Conservation (phyloP, 1,139 yeast genomes). For the Debaryomyces subglobosus region DNA sequence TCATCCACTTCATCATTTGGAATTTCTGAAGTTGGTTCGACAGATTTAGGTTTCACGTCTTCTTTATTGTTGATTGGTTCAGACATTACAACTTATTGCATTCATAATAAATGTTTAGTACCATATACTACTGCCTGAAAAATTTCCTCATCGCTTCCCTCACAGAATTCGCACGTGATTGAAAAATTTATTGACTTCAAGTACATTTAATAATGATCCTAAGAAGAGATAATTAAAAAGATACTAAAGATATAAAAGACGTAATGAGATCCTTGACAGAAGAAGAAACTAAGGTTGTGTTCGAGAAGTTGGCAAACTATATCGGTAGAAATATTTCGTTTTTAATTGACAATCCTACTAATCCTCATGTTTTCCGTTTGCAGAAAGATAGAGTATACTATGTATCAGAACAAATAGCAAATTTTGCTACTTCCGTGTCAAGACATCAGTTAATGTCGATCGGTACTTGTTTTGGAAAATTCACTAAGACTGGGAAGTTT, state of each 20-base stretch:
- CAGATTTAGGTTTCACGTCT: constrained; percentile 4
- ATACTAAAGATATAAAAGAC: background rate
- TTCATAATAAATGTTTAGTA: background rate
- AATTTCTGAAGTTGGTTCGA: constrained; percentile 6
- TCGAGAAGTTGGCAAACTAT: constrained; percentile 94
- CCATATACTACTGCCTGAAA: constrained; percentile 5
- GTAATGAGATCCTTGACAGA: constrained; percentile 93
- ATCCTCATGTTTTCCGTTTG: constrained; percentile 91
- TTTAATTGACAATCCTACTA: constrained; percentile 83
- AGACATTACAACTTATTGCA: constrained; percentile 8
- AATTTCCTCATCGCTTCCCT: constrained; percentile 15
- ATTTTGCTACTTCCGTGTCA: constrained; percentile 86
- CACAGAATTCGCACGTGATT: constrained; percentile 10
- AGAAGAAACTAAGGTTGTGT: constrained; percentile 94
- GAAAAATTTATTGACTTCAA: constrained; percentile 9
- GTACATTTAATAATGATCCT: constrained; percentile 2
- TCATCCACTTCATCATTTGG: constrained; percentile 22
- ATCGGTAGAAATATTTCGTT: constrained; percentile 92
- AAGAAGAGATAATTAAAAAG: background rate
- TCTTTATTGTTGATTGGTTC: constrained; percentile 9
- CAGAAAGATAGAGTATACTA: constrained; percentile 97
- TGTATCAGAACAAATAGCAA: constrained; percentile 80
- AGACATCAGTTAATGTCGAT: constrained; percentile 89
- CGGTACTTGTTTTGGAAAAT: constrained; percentile 93
- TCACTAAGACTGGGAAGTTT: constrained; percentile 96